Conservation (phyloP, 768 basidiomycete genomes). For the Lentinula lateritia region DNA sequence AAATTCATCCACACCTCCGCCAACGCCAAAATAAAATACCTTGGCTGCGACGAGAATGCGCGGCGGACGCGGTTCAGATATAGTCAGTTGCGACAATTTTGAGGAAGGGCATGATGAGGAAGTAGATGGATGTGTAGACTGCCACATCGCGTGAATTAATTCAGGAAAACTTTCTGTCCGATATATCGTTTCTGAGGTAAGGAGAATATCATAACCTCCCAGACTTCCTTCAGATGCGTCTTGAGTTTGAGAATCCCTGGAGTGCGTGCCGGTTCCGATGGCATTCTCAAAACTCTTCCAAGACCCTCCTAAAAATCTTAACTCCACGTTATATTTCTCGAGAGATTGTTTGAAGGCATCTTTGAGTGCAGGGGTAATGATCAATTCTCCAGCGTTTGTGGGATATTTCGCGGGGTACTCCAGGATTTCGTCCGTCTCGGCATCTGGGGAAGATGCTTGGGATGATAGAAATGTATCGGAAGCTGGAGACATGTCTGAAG, state of each 20-base stretch:
- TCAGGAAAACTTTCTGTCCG: slow-evolving; percentile 54
- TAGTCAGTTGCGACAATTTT: not conserved
- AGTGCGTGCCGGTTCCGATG: slow-evolving; percentile 18
- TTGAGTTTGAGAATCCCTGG: not conserved
- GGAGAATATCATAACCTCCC: slow-evolving; percentile 55
- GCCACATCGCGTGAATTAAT: slow-evolving; percentile 49
- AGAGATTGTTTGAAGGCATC: slow-evolving; percentile 62
- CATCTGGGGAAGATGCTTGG: slow-evolving; percentile 14
- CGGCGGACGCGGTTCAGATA: slow-evolving; percentile 5
- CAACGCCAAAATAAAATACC: slow-evolving; percentile 92
- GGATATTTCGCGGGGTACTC: slow-evolving; percentile 23
- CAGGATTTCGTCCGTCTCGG: slow-evolving; percentile 17
- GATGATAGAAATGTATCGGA: slow-evolving; percentile 38
- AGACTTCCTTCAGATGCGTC: not conserved
- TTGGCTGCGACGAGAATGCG: slow-evolving; percentile 85
- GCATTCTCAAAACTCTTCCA: slow-evolving; percentile 57
- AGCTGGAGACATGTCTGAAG: slow-evolving; percentile 51
- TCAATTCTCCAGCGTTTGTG: slow-evolving; percentile 48
- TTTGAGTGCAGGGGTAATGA: slow-evolving; percentile 60
- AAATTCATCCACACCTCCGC: slow-evolving; percentile 81
- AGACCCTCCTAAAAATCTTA: slow-evolving; percentile 78
- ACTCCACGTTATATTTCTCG: slow-evolving; percentile 39
- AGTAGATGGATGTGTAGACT: slow-evolving; percentile 21
- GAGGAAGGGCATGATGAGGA: not conserved
- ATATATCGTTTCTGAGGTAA: slow-evolving; percentile 95